phyloP scores from a whole-genome alignment of 371 early-diverging fungal genomes.

The Mortierella sp. region DNA sequence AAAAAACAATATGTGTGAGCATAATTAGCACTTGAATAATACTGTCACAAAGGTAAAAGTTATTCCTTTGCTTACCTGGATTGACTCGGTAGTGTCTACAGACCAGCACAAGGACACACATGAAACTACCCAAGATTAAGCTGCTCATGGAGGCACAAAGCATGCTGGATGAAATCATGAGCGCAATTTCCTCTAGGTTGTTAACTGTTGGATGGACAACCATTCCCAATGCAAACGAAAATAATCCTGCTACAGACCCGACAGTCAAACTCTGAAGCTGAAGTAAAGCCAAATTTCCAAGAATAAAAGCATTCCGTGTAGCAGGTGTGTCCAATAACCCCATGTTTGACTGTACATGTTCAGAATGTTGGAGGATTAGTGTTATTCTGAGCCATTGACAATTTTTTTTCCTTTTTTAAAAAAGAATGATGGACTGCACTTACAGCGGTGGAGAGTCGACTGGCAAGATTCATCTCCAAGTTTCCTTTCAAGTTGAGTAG shows the following conservation, averaged over 20 bases:
- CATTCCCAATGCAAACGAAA: slow-evolving; percentile 72
- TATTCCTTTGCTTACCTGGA: slow-evolving; percentile 58
- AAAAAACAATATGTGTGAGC: neutral
- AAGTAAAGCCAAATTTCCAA: slow-evolving; percentile 77
- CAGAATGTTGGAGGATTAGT: neutral
- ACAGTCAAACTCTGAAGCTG: slow-evolving; percentile 80
- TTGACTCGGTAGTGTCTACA: slow-evolving; percentile 77
- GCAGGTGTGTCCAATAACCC: slow-evolving; percentile 70
- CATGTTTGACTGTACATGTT: slow-evolving; percentile 67
- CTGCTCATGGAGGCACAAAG: slow-evolving; percentile 80
- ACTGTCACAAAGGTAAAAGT: neutral
- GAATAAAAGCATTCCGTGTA: slow-evolving; percentile 63
- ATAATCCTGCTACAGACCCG: slow-evolving; percentile 76
- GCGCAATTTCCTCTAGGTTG: slow-evolving; percentile 66
- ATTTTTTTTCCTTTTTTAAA: too few relatives aligned
- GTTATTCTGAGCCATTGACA: neutral
- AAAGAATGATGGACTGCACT: slow-evolving; percentile 14
- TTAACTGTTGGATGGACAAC: slow-evolving; percentile 66
- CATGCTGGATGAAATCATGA: slow-evolving; percentile 77
- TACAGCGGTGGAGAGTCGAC: slow-evolving; percentile 84
- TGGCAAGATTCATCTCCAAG: slow-evolving; percentile 89
- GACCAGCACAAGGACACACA: slow-evolving; percentile 74
- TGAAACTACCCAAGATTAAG: slow-evolving; percentile 77
- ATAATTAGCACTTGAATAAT: too few relatives aligned
- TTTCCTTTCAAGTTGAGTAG: slow-evolving; percentile 90